Evolutionary conservation across 495 filamentous ascomycete genomes (phyloP).

Genomic region (Polyplosphaeria fusca): DNA sequence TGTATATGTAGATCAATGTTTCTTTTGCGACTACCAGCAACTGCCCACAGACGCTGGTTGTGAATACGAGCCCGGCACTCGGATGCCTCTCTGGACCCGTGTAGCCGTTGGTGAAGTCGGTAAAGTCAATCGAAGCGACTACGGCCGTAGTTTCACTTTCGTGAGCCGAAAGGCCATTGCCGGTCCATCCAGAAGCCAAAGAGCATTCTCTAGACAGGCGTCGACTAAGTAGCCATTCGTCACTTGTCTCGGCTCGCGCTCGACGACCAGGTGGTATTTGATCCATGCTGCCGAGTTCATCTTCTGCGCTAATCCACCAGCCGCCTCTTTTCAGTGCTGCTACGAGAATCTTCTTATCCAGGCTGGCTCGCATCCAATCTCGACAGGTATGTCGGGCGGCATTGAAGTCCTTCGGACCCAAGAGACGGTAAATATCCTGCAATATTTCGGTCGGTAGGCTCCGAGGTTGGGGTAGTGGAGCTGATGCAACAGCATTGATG

Average conservation of each 20-base stretch:
- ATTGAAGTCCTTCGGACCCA: conserved; percentile 62
- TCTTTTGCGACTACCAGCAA: conserved; percentile 59
- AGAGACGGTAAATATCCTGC: conserved; percentile 54
- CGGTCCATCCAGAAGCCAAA: conserved; percentile 50
- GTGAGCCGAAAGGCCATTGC: conserved; percentile 40
- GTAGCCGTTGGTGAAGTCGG: conserved; percentile 36
- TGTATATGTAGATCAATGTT: conserved; percentile 61
- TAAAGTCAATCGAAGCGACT: conserved; percentile 38
- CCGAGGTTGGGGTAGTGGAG: conserved; percentile 33
- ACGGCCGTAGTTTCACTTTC: neutral
- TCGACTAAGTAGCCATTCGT: conserved; percentile 58
- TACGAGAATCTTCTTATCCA: conserved; percentile 53
- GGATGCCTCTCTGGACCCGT: conserved; percentile 14
- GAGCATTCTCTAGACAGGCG: conserved; percentile 61
- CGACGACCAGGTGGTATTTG: neutral
- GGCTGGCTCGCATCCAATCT: conserved; percentile 62
- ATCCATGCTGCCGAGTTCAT: conserved; percentile 35
- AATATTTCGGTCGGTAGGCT: conserved; percentile 60
- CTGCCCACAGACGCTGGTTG: conserved; percentile 57
- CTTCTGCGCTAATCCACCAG: conserved; percentile 53
- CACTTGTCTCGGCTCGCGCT: conserved; percentile 35
- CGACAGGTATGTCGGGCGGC: conserved; percentile 63
- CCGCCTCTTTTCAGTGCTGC: conserved; percentile 56
- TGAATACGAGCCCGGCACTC: conserved; percentile 46
- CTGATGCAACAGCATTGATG: conserved; percentile 37